Conservation (phyloP, 2,329 filamentous ascomycete genomes). For the Zymoseptoria brevis region DNA sequence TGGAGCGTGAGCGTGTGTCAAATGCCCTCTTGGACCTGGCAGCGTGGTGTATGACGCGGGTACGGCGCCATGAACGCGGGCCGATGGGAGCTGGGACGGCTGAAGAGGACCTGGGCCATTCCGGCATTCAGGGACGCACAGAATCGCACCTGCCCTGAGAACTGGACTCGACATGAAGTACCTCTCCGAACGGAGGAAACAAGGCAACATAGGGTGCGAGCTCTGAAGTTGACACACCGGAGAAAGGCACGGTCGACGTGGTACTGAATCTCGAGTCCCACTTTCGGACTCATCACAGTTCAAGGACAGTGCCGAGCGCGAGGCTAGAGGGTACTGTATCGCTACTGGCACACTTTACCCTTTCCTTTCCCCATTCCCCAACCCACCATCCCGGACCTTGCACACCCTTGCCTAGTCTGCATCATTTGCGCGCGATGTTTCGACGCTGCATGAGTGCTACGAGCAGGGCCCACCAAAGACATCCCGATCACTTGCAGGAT, state of each 20-base stretch:
- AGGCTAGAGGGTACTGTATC: neutral
- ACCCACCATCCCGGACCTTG: slow-evolving; percentile 9
- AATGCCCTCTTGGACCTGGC: slow-evolving; percentile 14
- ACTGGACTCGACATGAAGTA: neutral
- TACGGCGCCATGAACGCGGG: slow-evolving; percentile 16
- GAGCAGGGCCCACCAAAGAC: slow-evolving; percentile 14
- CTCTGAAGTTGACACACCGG: neutral
- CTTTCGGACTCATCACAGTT: neutral
- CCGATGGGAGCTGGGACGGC: slow-evolving; percentile 11
- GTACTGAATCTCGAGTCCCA: neutral
- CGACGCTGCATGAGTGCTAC: slow-evolving; percentile 19
- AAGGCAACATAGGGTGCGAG: neutral
- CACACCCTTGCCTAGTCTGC: slow-evolving; percentile 14
- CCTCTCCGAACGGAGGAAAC: neutral
- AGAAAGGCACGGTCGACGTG: neutral
- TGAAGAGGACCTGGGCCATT: slow-evolving; percentile 11
- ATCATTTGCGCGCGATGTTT: slow-evolving; percentile 21
- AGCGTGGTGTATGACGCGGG: slow-evolving; percentile 11
- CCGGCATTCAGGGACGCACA: slow-evolving; percentile 15
- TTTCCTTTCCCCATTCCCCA: neutral
- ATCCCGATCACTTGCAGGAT: slow-evolving; percentile 19
- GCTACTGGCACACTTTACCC: neutral
- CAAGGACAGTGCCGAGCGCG: neutral
- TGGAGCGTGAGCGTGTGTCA: slow-evolving; percentile 19
- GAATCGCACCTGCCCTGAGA: slow-evolving; percentile 6